Conservation (phyloP, 345 rosid genomes). For the Eucalyptus guilfoylei region DNA sequence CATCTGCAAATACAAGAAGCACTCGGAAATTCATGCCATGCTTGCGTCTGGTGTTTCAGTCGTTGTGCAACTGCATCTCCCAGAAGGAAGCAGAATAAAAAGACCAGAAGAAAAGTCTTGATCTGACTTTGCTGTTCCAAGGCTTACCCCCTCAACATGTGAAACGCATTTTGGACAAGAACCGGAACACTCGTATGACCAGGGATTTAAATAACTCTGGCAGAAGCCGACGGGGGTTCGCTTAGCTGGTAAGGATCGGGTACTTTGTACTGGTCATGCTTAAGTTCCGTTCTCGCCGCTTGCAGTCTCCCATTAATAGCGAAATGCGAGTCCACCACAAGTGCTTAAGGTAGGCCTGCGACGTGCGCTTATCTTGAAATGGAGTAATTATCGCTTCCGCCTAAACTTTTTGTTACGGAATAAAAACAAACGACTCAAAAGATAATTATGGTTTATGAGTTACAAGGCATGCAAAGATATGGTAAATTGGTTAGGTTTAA, state of each 20-base stretch:
- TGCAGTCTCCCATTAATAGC: neutral
- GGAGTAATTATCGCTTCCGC: neutral
- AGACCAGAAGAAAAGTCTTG: neutral
- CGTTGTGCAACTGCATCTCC: neutral
- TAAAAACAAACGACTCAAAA: neutral
- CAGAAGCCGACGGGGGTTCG: neutral
- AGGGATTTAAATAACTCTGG: neutral
- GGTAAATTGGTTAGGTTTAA: too few species aligned
- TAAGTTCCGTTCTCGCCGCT: neutral
- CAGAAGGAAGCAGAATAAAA: neutral
- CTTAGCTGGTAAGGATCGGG: neutral
- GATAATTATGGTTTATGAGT: neutral
- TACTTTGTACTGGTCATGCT: neutral
- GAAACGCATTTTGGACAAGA: neutral
- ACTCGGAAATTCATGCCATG: neutral
- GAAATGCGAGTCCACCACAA: neutral
- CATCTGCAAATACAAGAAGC: neutral
- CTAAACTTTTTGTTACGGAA: neutral
- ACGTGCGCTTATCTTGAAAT: neutral
- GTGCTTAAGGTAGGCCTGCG: neutral
- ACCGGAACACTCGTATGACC: neutral
- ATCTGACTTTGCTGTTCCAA: neutral
- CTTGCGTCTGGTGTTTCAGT: neutral
- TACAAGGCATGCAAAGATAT: neutral
- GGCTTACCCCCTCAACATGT: neutral